phyloP scores from a whole-genome alignment of 2,329 filamentous ascomycete genomes.

The Monosporascus sp. region DNA sequence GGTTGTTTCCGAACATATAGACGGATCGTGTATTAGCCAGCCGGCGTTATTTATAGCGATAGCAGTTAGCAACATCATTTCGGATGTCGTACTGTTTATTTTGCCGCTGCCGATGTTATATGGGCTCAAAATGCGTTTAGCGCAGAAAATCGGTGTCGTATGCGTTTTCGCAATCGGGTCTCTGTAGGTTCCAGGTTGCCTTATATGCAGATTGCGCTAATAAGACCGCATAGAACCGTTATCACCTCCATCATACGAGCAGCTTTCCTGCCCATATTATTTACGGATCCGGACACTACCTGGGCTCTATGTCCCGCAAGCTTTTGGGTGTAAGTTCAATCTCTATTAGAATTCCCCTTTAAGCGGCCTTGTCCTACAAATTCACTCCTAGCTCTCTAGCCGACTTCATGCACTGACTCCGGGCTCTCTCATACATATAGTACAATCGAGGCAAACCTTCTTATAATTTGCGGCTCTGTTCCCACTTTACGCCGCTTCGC shows the following conservation, averaged over 20 bases:
- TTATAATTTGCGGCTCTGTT: slow-evolving; percentile 23
- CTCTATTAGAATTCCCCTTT: background rate
- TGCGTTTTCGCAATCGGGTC: slow-evolving; percentile 34
- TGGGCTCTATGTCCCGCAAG: slow-evolving; percentile 1
- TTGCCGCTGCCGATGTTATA: slow-evolving; percentile 34
- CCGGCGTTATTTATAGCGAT: slow-evolving; percentile 36
- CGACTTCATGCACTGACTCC: background rate
- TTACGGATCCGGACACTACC: slow-evolving; percentile 1
- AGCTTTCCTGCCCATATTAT: background rate
- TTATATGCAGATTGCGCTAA: background rate
- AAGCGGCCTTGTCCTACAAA: too few species aligned
- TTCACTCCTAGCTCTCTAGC: too few species aligned
- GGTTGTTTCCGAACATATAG: slow-evolving; percentile 13
- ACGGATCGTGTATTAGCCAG: slow-evolving; percentile 29
- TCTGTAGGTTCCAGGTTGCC: slow-evolving; percentile 16
- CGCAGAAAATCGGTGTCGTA: slow-evolving; percentile 32
- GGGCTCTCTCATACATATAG: slow-evolving; percentile 1
- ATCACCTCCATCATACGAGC: slow-evolving; percentile 4
- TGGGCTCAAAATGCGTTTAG: slow-evolving; percentile 30
- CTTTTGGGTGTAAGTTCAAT: slow-evolving; percentile 5
- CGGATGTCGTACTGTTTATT: slow-evolving; percentile 32
- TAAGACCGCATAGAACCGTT: background rate
- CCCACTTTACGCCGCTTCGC: slow-evolving; percentile 23
- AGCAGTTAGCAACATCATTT: slow-evolving; percentile 34
- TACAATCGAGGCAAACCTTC: slow-evolving; percentile 22